These are phyloP conservation scores for Discostella pseudostelligera DNA, from an alignment of 108 stramenopile genomes.

Conservation along the genomic window DNA sequence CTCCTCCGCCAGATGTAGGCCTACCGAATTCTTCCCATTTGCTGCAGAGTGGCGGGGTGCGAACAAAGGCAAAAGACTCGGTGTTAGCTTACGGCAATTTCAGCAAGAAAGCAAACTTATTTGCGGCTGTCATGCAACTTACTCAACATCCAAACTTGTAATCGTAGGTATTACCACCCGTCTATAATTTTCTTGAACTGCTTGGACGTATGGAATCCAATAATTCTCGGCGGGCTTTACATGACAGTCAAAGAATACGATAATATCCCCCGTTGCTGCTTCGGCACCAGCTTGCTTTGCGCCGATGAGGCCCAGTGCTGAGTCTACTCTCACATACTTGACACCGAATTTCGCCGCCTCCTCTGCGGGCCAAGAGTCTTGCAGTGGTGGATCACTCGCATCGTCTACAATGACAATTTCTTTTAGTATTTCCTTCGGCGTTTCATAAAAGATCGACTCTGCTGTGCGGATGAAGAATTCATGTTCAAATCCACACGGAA, in stretches of 20 bases:
- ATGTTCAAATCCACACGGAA: constrained; percentile 47
- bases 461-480: constrained; percentile 39
- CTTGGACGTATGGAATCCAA: constrained; percentile 39
- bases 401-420: constrained; percentile 45
- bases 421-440: constrained; percentile 32
- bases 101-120: neutral
- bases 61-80: neutral
- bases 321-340: constrained; percentile 34
- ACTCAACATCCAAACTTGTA: constrained; percentile 41
- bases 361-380: constrained; percentile 20
- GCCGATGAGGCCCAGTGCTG: constrained; percentile 36
- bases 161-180: constrained; percentile 43
- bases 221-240: constrained; percentile 41
- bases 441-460: constrained; percentile 31
- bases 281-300: constrained; percentile 42
- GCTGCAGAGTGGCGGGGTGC: neutral
- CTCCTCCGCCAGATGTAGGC: constrained; percentile 21
- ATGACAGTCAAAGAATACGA: constrained; percentile 47
- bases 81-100: neutral
- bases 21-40: constrained; percentile 34
- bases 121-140: neutral
- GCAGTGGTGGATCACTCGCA: constrained; percentile 36
- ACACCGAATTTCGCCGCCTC: constrained; percentile 33
- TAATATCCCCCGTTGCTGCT: constrained; percentile 44
- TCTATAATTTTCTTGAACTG: constrained; percentile 37